These are phyloP conservation scores for Aspergillus fumigatiaffinis DNA, from an alignment of 2,329 filamentous ascomycete genomes.

Conservation along the genomic window DNA sequence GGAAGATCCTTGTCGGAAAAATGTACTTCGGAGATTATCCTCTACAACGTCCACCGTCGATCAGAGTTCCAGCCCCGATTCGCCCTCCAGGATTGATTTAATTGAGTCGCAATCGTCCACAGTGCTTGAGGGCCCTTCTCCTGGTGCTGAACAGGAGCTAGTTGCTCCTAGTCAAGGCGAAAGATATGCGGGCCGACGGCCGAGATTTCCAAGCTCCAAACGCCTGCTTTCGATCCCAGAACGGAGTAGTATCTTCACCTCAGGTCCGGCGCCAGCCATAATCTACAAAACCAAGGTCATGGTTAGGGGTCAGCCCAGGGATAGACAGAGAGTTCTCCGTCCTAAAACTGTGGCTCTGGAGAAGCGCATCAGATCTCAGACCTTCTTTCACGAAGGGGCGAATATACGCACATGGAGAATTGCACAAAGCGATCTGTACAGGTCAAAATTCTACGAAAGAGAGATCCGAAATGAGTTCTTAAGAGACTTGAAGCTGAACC, in stretches of 20 bases:
- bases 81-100: neutral
- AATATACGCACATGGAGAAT: slow-evolving; percentile 18
- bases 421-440: slow-evolving; percentile 20
- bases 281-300: slow-evolving; percentile 1
- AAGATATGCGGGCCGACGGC: neutral
- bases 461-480: neutral
- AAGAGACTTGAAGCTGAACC: slow-evolving; percentile 6
- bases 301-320: slow-evolving; percentile 12
- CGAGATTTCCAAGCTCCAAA: neutral
- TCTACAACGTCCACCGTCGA: neutral
- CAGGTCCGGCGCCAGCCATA: neutral
- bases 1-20: neutral
- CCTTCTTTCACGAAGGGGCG: slow-evolving; percentile 10
- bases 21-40: neutral
- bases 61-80: neutral
- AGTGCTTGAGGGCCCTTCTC: neutral
- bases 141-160: neutral
- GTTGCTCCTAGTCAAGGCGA: neutral
- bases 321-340: slow-evolving; percentile 17
- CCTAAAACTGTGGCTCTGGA: slow-evolving; percentile 17
- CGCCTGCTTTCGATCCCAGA: neutral
- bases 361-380: slow-evolving; percentile 18
- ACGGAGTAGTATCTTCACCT: neutral
- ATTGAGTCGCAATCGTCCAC: neutral
- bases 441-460: slow-evolving; percentile 16